phyloP scores from a whole-genome alignment of 352 stramenopile species.

The Pseudoperonospora humuli region DNA sequence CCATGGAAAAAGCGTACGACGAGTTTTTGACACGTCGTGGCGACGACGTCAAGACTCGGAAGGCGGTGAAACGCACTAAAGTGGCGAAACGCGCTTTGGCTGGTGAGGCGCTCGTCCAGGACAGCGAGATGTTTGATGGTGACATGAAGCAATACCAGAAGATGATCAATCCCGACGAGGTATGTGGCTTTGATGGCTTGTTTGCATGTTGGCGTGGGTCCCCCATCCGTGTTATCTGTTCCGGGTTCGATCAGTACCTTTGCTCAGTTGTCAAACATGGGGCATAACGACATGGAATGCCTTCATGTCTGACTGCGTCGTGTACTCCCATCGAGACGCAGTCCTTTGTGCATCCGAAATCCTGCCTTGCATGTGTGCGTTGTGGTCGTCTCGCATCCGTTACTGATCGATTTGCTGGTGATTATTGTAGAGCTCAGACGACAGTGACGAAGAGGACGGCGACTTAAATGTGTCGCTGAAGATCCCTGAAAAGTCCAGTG shows the following conservation, averaged over 20 bases:
- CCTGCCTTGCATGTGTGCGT: conserved; percentile 5
- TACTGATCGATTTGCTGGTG: conserved; percentile 2
- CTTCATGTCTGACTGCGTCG: conserved; percentile 75
- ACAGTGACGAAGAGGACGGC: conserved; percentile 52
- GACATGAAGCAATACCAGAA: conserved; percentile 75
- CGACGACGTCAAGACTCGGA: conserved; percentile 75
- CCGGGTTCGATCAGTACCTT: conserved; percentile 78
- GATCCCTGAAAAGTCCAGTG: conserved; percentile 69
- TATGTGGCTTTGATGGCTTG: conserved; percentile 34
- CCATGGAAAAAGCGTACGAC: conserved; percentile 85
- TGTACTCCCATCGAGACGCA: conserved; percentile 23
- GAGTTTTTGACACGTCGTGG: conserved; percentile 68
- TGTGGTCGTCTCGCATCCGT: neutral
- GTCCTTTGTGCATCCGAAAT: conserved; percentile 82
- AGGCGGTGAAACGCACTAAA: conserved; percentile 81
- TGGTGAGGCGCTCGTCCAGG: conserved; percentile 68
- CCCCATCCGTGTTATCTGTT: conserved; percentile 91
- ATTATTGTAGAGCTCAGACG: conserved; percentile 69
- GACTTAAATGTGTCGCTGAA: conserved; percentile 68
- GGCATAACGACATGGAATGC: conserved; percentile 63
- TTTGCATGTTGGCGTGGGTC: conserved; percentile 20
- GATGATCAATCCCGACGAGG: conserved; percentile 84
- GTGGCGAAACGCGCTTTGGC: conserved; percentile 76
- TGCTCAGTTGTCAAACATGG: conserved; percentile 89
- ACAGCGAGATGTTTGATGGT: conserved; percentile 77